Evolutionary conservation across 495 filamentous ascomycete species (phyloP), one percentile per base, ranked within the genome.

Genomic region (Penicillium paradoxum): DNA sequence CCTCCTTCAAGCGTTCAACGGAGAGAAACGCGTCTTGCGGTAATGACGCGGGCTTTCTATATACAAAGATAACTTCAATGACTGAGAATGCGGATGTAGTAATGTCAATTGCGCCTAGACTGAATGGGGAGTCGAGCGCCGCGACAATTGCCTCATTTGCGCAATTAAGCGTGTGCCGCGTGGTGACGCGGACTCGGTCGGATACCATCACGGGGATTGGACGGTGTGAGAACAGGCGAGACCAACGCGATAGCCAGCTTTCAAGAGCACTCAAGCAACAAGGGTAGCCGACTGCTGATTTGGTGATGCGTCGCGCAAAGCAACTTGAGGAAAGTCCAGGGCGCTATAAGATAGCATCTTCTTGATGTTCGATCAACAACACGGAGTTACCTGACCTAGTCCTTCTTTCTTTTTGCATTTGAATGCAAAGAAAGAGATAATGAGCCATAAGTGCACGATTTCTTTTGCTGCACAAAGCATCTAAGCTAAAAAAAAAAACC

Each of bases 141-240:
- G 43, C 30, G 10, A 53, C 6, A 27, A 29, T 45, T 14, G 42
- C 44, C 5, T 34, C 32, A 21, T 38, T 45, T 11, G 34, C 42
- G 33, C 51, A 53, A n/a, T 38, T 34, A n/a, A 53, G 29, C 10
- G 41, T 38, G 19, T 46, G 42, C 6, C 30, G 51, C 42, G 43
- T 45, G 2, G 30, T 22, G 6, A 53, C 42, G 24, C 27, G 33
- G 21, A 53, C 51, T 11, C 18, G 21, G 9, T 42, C 30, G 14
- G 41, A n/a, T 18, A 25, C 19, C 40, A 53, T 44, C 11, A 10
- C 30, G 25, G 18, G 13, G 4, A 34, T 47, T 36, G 24, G 38
- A 22, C 7, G 7, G n/a, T 11, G 4, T 6, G 29, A 13, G 13
- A 19, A 45, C 19, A n/a, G 6, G 8, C n/a, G 25, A 17, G 0